Evolutionary conservation across 768 basidiomycete species (phyloP).

Genomic region (Macrolepiota albuminosa): DNA sequence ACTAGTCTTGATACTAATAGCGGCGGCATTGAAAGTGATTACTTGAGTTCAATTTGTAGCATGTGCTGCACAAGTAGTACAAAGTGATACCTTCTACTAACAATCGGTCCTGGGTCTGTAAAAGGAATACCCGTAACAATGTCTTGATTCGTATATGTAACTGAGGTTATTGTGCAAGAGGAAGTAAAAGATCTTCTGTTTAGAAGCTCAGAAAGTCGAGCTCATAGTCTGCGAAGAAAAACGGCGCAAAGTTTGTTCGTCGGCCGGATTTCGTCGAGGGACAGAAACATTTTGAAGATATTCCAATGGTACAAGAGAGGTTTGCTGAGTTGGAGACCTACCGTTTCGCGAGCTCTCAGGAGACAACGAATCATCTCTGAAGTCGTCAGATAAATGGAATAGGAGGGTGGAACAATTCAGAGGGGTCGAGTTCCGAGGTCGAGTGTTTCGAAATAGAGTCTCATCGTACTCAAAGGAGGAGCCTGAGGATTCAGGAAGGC

Average conservation of each 20-base stretch:
- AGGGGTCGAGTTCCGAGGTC: slow-evolving; percentile 21
- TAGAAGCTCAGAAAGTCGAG: background rate
- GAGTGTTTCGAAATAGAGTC: slow-evolving; percentile 16
- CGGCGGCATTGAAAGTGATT: background rate
- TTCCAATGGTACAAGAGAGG: slow-evolving; percentile 56
- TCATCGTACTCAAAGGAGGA: slow-evolving; percentile 18
- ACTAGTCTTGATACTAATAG: background rate
- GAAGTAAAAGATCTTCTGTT: background rate
- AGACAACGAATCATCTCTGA: slow-evolving; percentile 32
- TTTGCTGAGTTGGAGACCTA: slow-evolving; percentile 20
- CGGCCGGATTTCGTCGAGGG: slow-evolving; percentile 55
- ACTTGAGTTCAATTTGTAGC: background rate
- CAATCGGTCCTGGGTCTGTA: background rate
- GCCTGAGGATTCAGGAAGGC: slow-evolving; percentile 18
- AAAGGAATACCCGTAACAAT: background rate
- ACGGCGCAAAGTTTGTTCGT: slow-evolving; percentile 59
- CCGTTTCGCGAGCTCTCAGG: slow-evolving; percentile 29
- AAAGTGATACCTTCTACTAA: background rate
- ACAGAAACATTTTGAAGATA: slow-evolving; percentile 52
- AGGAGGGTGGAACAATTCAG: slow-evolving; percentile 18
- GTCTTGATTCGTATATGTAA: background rate
- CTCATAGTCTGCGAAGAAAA: slow-evolving; percentile 34
- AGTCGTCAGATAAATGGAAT: slow-evolving; percentile 26
- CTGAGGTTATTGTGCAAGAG: background rate
- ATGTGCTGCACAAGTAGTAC: background rate